Conservation (phyloP, 352 stramenopile genomes). For the Pythium volutum region DNA sequence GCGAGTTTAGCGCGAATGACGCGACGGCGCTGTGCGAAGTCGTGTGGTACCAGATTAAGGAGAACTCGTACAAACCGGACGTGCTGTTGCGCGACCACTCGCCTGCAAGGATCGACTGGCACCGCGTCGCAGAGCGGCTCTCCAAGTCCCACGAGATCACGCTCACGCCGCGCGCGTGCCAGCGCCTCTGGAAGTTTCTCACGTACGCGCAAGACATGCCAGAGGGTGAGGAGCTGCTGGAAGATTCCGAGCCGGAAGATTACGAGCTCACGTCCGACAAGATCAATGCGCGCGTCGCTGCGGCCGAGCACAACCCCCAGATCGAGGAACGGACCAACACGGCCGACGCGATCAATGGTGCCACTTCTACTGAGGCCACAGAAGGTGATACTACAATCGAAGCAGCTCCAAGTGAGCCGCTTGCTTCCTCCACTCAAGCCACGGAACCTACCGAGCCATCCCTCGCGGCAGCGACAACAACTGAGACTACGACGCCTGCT, state of each 20-base stretch:
- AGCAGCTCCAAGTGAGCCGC: not conserved
- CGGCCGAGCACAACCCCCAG: not conserved
- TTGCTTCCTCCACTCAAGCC: not conserved
- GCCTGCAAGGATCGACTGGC: slow-evolving; percentile 49
- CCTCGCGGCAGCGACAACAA: too few species aligned
- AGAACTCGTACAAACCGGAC: slow-evolving; percentile 34
- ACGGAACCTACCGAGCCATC: not conserved
- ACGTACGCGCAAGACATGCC: slow-evolving; percentile 40
- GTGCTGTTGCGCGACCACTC: slow-evolving; percentile 44
- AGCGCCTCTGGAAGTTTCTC: slow-evolving; percentile 71
- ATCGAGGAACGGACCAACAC: not conserved
- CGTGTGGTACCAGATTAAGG: slow-evolving; percentile 49
- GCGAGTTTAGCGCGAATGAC: slow-evolving; percentile 43
- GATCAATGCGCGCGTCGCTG: slow-evolving; percentile 6
- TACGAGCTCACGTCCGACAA: slow-evolving; percentile 29
- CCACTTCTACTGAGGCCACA: not conserved
- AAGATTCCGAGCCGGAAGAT: slow-evolving; percentile 53
- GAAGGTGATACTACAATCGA: not conserved
- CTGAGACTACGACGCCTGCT: not conserved
- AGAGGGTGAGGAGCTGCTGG: slow-evolving; percentile 25
- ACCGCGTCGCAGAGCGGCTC: slow-evolving; percentile 39
- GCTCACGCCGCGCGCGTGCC: slow-evolving; percentile 39
- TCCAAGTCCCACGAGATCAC: slow-evolving; percentile 33
- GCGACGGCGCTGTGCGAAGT: slow-evolving; percentile 56
- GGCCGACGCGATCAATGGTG: not conserved